phyloP scores from a whole-genome alignment of 176 grass and related monocot species.

The Rhipidocladum racemiflorum region DNA sequence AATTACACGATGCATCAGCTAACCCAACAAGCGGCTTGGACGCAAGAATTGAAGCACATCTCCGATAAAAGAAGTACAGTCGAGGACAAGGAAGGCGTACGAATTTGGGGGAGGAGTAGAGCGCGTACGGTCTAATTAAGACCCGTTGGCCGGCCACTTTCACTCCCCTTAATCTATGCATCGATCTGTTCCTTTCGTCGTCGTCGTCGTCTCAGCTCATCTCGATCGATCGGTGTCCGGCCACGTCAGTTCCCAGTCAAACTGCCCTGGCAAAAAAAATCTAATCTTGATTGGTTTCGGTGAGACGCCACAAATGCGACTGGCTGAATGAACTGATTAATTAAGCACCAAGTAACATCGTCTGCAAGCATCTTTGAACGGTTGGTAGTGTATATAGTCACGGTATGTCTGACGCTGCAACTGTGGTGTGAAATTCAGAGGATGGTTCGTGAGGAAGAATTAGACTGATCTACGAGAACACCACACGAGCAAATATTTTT shows the following conservation, averaged over 20 bases:
- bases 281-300: background rate
- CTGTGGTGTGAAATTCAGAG: too few relatives aligned
- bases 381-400: background rate
- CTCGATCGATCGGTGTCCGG: background rate
- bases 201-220: background rate
- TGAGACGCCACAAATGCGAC: too few relatives aligned
- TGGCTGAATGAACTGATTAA: background rate
- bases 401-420: background rate
- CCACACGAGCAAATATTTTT: too few relatives aligned
- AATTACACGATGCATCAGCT: too few relatives aligned
- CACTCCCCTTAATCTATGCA: background rate
- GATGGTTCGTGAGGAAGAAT: too few relatives aligned
- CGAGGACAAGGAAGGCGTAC: constrained; percentile 13
- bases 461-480: too few relatives aligned
- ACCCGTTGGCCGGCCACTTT: constrained; percentile 22
- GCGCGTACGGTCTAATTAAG: constrained; percentile 35
- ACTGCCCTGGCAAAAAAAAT: background rate
- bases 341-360: background rate
- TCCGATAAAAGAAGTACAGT: too few relatives aligned
- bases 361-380: background rate
- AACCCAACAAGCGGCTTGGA: too few relatives aligned
- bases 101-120: background rate
- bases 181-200: background rate
- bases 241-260: background rate
- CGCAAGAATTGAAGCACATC: too few relatives aligned